phyloP scores from a whole-genome alignment of 768 basidiomycete species.

The Xanthoconium purpureum region DNA sequence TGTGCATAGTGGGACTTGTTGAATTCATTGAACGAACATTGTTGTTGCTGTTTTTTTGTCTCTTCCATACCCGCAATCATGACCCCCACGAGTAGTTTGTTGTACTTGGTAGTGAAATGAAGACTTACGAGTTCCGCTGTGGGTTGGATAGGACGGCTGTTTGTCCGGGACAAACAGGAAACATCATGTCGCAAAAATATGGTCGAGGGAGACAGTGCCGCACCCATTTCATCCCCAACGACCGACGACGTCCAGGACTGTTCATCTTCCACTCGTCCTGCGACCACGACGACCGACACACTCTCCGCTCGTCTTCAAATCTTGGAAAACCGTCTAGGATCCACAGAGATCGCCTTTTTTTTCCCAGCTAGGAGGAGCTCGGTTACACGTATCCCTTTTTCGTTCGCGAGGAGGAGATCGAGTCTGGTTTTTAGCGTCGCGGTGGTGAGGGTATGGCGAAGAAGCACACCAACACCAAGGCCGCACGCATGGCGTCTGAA shows the following conservation, averaged over 20 bases:
- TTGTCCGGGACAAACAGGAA: slow-evolving; percentile 34
- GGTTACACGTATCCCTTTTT: not conserved
- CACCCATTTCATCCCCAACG: slow-evolving; percentile 27
- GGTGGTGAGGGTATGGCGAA: slow-evolving; percentile 20
- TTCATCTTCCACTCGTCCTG: not conserved
- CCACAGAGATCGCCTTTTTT: slow-evolving; percentile 53
- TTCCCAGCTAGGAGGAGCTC: not conserved
- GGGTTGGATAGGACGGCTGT: slow-evolving; percentile 19
- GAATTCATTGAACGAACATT: not conserved
- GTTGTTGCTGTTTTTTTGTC: not conserved
- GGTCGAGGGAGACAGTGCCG: slow-evolving; percentile 18
- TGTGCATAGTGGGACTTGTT: slow-evolving; percentile 35
- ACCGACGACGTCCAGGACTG: slow-evolving; percentile 12
- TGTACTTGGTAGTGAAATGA: not conserved
- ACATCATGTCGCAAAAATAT: slow-evolving; percentile 38
- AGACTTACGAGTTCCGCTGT: not conserved
- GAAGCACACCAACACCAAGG: slow-evolving; percentile 20
- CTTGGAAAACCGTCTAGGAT: slow-evolving; percentile 61
- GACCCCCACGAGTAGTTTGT: not conserved
- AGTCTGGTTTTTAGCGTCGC: not conserved
- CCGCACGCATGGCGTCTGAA: not conserved
- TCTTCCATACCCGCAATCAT: slow-evolving; percentile 11
- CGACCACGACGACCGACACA: not conserved
- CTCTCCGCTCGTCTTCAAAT: slow-evolving; percentile 48
- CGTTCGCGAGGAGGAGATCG: not conserved